phyloP scores from a whole-genome alignment of 495 filamentous ascomycete species.

The Penicillium cataractarum region DNA sequence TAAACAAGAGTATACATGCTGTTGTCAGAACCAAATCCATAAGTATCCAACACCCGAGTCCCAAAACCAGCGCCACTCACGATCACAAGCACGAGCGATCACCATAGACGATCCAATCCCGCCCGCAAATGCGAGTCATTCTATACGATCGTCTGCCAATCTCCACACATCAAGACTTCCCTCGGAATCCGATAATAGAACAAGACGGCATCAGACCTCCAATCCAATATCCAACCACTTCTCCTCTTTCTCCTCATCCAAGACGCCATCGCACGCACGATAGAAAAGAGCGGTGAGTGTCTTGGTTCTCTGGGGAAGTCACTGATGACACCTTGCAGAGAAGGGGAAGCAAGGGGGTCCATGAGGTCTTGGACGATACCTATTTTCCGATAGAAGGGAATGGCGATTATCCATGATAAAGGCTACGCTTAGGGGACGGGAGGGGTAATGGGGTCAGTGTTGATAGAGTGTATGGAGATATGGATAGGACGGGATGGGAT shows the following conservation, averaged over 20 bases:
- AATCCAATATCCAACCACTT: background rate
- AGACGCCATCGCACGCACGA: background rate
- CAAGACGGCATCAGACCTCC: background rate
- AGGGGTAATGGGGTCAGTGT: background rate
- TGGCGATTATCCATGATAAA: background rate
- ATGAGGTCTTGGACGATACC: background rate
- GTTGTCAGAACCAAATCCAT: background rate
- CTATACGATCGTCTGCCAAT: background rate
- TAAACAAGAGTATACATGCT: background rate
- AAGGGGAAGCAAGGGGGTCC: conserved; percentile 26
- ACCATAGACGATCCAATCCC: background rate
- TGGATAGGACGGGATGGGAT: background rate
- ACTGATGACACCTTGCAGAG: conserved; percentile 31
- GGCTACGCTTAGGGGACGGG: background rate
- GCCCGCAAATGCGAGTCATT: conserved; percentile 1
- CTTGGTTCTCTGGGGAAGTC: background rate
- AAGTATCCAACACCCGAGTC: background rate
- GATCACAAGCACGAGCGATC: background rate
- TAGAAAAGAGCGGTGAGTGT: conserved; percentile 30
- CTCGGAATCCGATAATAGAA: background rate
- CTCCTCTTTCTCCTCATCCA: background rate
- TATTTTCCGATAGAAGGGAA: background rate
- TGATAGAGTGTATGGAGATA: background rate
- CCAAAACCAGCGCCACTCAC: background rate
- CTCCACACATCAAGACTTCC: background rate